These are phyloP conservation scores for Mycena leptocephala DNA, from an alignment of 768 basidiomycete genomes.

Conservation along the genomic window DNA sequence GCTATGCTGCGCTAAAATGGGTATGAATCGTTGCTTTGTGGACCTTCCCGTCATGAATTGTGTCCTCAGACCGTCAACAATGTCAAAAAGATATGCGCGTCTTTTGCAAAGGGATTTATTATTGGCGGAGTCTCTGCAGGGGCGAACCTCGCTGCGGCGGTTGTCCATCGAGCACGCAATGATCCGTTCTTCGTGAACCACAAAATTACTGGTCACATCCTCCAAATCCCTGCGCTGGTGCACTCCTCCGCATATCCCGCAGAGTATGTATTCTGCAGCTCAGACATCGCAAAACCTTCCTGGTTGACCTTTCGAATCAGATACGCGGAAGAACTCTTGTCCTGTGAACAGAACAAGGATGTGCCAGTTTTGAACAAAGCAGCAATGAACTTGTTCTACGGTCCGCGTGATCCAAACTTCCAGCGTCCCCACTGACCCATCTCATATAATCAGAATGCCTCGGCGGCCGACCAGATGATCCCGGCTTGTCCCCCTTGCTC, in stretches of 20 bases:
- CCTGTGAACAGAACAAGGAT: slow-evolving; percentile 39
- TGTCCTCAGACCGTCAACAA: slow-evolving; percentile 14
- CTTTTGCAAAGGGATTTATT: slow-evolving; percentile 41
- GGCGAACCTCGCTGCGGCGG: slow-evolving; percentile 38
- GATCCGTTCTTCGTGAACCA: slow-evolving; percentile 37
- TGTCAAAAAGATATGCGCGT: slow-evolving; percentile 15
- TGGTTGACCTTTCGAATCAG: slow-evolving; percentile 24
- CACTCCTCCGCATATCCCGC: slow-evolving; percentile 39
- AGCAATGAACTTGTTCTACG: neutral
- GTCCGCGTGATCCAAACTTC: neutral
- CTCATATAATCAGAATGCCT: neutral
- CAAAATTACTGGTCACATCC: slow-evolving; percentile 42
- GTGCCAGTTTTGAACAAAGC: slow-evolving; percentile 24
- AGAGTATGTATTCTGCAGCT: slow-evolving; percentile 17
- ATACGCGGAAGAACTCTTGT: slow-evolving; percentile 37
- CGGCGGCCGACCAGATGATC: neutral
- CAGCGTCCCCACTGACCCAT: neutral
- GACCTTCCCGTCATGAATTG: too few species aligned
- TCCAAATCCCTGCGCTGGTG: slow-evolving; percentile 36
- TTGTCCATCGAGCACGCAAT: slow-evolving; percentile 39
- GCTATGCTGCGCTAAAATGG: slow-evolving; percentile 43
- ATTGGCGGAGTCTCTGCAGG: slow-evolving; percentile 44
- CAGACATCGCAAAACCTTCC: too few species aligned
- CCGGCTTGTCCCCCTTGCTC: neutral
- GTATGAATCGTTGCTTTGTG: too few species aligned